These are phyloP conservation scores for Candida berthetii DNA, from an alignment of 805 yeast species.

Conservation along the genomic window DNA sequence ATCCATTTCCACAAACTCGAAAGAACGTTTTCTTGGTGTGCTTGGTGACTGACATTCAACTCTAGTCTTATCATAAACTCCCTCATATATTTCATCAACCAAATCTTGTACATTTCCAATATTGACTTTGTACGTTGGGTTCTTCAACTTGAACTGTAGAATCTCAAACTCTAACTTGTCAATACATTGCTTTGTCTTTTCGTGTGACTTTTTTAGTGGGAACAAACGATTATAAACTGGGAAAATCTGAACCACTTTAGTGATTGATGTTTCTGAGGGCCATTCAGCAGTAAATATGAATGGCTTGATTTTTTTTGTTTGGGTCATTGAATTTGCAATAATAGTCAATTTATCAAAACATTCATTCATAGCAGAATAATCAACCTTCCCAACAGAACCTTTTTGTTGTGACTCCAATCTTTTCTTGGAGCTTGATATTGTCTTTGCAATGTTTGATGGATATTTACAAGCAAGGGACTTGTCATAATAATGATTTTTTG, in stretches of 20 bases:
- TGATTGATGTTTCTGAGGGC: background rate
- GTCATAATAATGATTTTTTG: conserved; percentile 3
- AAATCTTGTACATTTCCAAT: background rate
- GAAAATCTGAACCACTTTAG: background rate
- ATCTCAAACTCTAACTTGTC: background rate
- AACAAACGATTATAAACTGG: background rate
- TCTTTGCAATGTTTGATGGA: background rate
- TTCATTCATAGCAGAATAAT: background rate
- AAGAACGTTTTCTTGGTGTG: conserved; percentile 1
- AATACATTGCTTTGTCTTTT: background rate
- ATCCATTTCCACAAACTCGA: background rate
- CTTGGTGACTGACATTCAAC: background rate
- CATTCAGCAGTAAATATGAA: background rate
- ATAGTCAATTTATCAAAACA: background rate
- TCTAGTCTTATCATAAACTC: background rate
- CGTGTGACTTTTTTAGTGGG: background rate
- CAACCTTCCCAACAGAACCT: background rate
- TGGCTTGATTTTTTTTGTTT: background rate
- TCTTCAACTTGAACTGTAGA: background rate
- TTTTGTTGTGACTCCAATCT: background rate
- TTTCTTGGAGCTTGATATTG: background rate
- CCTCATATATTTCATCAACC: background rate
- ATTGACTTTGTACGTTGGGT: background rate
- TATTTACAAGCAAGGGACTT: conserved; percentile 1
- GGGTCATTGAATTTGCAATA: background rate